Percentiles rank a stretch among this genome's conserved stretches.
Conservation (phyloP, 2,329 filamentous ascomycete species). For the Onygenales sp. region DNA sequence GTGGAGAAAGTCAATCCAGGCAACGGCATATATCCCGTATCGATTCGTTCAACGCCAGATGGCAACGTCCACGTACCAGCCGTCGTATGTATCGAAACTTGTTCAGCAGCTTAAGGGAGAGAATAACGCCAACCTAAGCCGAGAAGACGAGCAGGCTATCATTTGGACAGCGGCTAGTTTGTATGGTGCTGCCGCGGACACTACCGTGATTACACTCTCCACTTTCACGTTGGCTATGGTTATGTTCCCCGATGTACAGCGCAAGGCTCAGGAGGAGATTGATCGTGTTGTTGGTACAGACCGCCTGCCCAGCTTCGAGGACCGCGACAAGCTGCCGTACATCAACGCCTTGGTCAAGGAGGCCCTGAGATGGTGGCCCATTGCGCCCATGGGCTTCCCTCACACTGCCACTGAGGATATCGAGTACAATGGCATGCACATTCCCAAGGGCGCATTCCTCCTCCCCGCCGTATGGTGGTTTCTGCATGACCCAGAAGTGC, state of each 20-base stretch:
- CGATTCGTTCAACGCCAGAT: conserved; percentile 1
- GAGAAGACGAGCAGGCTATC: conserved; percentile 3
- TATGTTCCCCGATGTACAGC: conserved; percentile 42
- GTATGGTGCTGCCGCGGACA: conserved; percentile 5
- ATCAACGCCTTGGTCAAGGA: conserved; percentile 32
- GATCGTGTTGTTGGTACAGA: conserved; percentile 28
- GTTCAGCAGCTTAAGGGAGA: neutral
- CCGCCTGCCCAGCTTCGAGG: conserved; percentile 26
- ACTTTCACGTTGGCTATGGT: conserved; percentile 44
- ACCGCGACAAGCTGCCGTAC: conserved; percentile 28
- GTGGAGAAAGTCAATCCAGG: conserved; percentile 18
- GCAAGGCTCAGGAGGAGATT: conserved; percentile 40
- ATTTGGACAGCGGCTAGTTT: conserved; percentile 5
- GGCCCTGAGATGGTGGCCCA: conserved; percentile 25
- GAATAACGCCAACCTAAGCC: neutral
- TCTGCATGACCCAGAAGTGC: conserved; percentile 28
- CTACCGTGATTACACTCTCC: conserved; percentile 7
- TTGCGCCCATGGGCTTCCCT: conserved; percentile 24
- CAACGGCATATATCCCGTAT: conserved; percentile 1
- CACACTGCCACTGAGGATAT: conserved; percentile 20
- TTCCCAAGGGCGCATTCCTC: conserved; percentile 28
- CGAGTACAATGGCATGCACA: conserved; percentile 16
- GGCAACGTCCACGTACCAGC: neutral
- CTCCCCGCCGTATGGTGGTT: conserved; percentile 32
- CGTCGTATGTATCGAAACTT: conserved; percentile 5